A percentile compares a stretch with the other conserved stretches of the same genome.
phyloP scores from a whole-genome alignment of 1,284 basidiomycete genomes.

The Cryptococcus sp. region DNA sequence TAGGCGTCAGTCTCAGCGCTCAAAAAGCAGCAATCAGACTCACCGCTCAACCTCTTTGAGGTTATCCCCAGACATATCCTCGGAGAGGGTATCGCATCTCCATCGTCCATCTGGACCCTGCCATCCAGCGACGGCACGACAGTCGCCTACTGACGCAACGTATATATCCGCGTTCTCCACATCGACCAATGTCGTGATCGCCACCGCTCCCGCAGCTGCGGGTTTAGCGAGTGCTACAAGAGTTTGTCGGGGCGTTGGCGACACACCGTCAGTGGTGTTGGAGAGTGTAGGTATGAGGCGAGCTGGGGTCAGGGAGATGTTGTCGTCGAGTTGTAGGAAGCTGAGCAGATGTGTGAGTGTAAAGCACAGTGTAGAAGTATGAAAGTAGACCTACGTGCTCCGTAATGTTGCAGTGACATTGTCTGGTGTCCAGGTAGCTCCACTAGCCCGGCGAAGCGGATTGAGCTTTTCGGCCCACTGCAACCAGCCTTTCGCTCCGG shows the following conservation, averaged over 20 bases:
- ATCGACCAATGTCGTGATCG: conserved; percentile 81
- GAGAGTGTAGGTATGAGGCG: conserved; percentile 54
- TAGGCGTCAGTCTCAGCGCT: background rate
- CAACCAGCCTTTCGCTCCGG: conserved; percentile 9
- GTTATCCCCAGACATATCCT: conserved; percentile 95
- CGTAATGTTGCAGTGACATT: conserved; percentile 34
- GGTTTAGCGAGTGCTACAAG: conserved; percentile 68
- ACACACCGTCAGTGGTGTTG: conserved; percentile 54
- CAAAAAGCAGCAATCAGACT: background rate
- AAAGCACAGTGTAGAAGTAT: no score
- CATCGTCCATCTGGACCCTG: conserved; percentile 60
- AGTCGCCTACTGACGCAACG: conserved; percentile 90
- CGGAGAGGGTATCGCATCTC: conserved; percentile 78
- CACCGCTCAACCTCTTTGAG: conserved; percentile 63
- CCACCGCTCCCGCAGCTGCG: conserved; percentile 81
- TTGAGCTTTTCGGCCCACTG: conserved; percentile 21
- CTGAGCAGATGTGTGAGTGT: conserved; percentile 11
- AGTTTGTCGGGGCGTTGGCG: conserved; percentile 24
- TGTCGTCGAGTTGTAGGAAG: conserved; percentile 57
- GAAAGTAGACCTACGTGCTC: conserved; percentile 30
- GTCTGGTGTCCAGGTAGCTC: conserved; percentile 32
- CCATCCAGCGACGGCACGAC: conserved; percentile 90
- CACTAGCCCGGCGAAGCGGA: conserved; percentile 17
- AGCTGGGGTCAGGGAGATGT: conserved; percentile 56
- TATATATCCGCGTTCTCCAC: conserved; percentile 77